Percentiles rank a stretch among this genome's conserved stretches.
These are phyloP conservation scores for Aphelidium insulamus DNA, from an alignment of 371 early-diverging fungal genomes.

Conservation along the genomic window DNA sequence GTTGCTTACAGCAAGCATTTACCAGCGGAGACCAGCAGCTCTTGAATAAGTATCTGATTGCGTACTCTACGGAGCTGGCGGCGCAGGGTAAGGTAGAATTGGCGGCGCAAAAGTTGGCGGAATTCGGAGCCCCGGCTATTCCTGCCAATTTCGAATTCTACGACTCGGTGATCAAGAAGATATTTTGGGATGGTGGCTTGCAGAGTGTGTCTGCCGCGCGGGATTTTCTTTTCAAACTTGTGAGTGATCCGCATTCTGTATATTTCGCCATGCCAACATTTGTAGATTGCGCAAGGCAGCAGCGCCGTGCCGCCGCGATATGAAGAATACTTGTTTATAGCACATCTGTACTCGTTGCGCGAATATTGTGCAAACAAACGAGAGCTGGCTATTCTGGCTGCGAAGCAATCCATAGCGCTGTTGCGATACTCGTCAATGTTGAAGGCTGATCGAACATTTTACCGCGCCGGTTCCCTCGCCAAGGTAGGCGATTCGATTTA, in stretches of 20 bases:
- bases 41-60: conserved; percentile 15
- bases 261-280: no score
- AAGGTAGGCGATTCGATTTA: conserved; percentile 11
- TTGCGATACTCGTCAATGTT: conserved; percentile 19
- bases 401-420: conserved; percentile 18
- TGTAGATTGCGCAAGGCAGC: background rate
- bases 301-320: background rate
- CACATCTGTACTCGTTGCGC: conserved; percentile 15
- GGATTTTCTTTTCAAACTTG: conserved; percentile 21
- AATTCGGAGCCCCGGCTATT: conserved; percentile 12
- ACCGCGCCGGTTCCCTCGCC: conserved; percentile 18
- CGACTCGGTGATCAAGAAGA: conserved; percentile 8
- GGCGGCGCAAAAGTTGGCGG: conserved; percentile 10
- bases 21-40: conserved; percentile 7
- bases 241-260: conserved; percentile 2
- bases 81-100: conserved; percentile 8
- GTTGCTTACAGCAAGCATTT: conserved; percentile 7
- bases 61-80: conserved; percentile 8
- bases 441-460: conserved; percentile 17
- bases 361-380: conserved; percentile 17
- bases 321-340: conserved; percentile 8
- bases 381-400: conserved; percentile 16
- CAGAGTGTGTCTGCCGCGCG: conserved; percentile 5
- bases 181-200: conserved; percentile 3
- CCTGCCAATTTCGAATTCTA: conserved; percentile 10